Evolutionary conservation across 805 yeast genomes (phyloP).

Genomic region (Kuraishia hungarica): DNA sequence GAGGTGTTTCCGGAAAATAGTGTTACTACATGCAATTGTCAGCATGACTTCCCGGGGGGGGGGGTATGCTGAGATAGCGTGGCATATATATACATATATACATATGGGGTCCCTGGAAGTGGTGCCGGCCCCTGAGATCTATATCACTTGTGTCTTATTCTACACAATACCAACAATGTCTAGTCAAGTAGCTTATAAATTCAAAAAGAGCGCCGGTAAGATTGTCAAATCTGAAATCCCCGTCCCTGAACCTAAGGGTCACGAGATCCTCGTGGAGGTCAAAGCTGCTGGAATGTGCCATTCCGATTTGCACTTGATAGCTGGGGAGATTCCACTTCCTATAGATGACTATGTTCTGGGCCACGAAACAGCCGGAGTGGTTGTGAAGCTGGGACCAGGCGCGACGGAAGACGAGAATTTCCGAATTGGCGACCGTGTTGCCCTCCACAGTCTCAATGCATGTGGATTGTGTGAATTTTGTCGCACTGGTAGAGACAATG

Average conservation of each 20-base stretch:
- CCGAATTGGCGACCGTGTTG: constrained; percentile 10
- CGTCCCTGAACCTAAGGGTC: constrained; percentile 5
- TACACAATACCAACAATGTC: neutral
- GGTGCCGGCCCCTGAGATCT: no score
- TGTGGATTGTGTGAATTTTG: constrained; percentile 19
- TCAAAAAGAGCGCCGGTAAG: constrained; percentile 6
- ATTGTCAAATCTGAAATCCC: constrained; percentile 4
- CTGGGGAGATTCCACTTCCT: constrained; percentile 7
- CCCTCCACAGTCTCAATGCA: constrained; percentile 12
- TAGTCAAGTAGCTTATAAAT: constrained; percentile 4
- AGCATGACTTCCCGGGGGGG: no score
- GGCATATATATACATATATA: no score
- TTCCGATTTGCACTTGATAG: constrained; percentile 30
- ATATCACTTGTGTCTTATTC: neutral
- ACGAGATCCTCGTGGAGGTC: constrained; percentile 7
- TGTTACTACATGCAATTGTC: no score
- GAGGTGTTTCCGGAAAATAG: neutral
- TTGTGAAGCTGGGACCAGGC: constrained; percentile 10
- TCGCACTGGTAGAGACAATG: constrained; percentile 18
- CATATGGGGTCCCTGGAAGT: neutral
- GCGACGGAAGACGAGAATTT: constrained; percentile 1
- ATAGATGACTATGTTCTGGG: constrained; percentile 16
- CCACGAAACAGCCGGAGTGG: constrained; percentile 21
- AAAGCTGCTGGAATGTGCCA: constrained; percentile 24
- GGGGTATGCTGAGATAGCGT: no score